Evolutionary conservation across 2,329 filamentous ascomycete genomes (phyloP).

Genomic region (Mariannaea sp.): DNA sequence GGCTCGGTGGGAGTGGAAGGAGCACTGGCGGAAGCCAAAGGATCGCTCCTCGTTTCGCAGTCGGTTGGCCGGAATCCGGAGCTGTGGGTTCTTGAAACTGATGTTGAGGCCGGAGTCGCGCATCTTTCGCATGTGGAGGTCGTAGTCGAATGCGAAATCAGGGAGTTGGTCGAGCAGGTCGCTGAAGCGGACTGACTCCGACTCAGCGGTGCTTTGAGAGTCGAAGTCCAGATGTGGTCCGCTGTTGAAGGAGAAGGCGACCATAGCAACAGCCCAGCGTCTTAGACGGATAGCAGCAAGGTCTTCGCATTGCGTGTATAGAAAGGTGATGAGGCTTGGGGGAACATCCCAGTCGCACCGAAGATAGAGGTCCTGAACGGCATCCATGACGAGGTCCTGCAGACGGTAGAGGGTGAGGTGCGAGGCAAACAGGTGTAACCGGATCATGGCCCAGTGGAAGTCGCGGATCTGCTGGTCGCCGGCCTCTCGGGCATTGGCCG

Average conservation of each 20-base stretch:
- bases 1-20: constrained; percentile 63
- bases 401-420: constrained; percentile 54
- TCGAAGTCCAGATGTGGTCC: constrained; percentile 41
- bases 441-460: constrained; percentile 61
- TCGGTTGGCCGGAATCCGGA: constrained; percentile 60
- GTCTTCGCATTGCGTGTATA: constrained; percentile 59
- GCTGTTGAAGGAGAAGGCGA: constrained; percentile 58
- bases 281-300: constrained; percentile 57
- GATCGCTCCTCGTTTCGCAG: constrained; percentile 61
- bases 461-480: constrained; percentile 41
- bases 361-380: constrained; percentile 63
- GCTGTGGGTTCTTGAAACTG: constrained; percentile 64
- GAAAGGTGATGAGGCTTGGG: constrained; percentile 54
- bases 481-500: constrained; percentile 40
- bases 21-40: constrained; percentile 65
- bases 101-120: constrained; percentile 54
- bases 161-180: constrained; percentile 50
- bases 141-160: constrained; percentile 56
- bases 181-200: constrained; percentile 45
- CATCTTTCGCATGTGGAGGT: constrained; percentile 58
- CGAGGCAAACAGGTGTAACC: constrained; percentile 62
- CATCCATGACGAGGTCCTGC: constrained; percentile 63
- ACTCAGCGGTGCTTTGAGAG: constrained; percentile 37
- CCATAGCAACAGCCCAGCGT: constrained; percentile 65
- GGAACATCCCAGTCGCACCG: constrained; percentile 63